These are phyloP conservation scores for Clavispora carvajalis DNA, from an alignment of 805 yeast genomes.

Conservation along the genomic window DNA sequence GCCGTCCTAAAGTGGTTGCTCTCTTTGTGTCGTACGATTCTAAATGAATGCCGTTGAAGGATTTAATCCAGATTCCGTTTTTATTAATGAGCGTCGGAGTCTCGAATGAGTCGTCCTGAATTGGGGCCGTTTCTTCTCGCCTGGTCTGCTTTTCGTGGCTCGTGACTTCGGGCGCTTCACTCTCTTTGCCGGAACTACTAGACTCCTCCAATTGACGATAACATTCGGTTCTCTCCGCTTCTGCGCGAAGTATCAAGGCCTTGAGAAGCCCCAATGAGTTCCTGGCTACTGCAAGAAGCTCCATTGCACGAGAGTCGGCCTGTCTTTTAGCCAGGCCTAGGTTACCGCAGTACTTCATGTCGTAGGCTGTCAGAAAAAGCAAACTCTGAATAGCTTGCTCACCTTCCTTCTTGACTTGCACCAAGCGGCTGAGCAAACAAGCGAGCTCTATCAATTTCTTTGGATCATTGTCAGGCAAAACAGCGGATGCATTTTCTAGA, in stretches of 20 bases:
- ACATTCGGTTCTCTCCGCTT: neutral
- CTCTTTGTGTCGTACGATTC: slow-evolving; percentile 1
- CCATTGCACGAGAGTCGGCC: neutral
- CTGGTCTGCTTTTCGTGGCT: too few relatives aligned
- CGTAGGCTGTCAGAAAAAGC: neutral
- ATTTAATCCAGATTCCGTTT: slow-evolving; percentile 9
- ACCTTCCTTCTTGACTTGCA: neutral
- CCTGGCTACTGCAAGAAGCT: neutral
- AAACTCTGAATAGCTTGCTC: neutral
- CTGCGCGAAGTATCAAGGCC: neutral
- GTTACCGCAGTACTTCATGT: neutral
- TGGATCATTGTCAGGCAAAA: neutral
- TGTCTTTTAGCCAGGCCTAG: neutral
- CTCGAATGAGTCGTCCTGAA: neutral
- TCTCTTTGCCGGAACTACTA: neutral
- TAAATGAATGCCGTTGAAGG: slow-evolving; percentile 2
- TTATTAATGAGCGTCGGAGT: neutral
- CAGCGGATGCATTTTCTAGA: neutral
- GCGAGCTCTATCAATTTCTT: neutral
- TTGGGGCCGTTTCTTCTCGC: too few relatives aligned
- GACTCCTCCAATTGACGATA: neutral
- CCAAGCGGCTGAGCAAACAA: neutral
- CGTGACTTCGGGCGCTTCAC: too few relatives aligned
- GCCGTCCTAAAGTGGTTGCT: slow-evolving; percentile 6
- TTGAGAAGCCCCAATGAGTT: neutral